Evolutionary conservation across 306 rosid species (phyloP).

Genomic region (Chamaecrista fasciculata): DNA sequence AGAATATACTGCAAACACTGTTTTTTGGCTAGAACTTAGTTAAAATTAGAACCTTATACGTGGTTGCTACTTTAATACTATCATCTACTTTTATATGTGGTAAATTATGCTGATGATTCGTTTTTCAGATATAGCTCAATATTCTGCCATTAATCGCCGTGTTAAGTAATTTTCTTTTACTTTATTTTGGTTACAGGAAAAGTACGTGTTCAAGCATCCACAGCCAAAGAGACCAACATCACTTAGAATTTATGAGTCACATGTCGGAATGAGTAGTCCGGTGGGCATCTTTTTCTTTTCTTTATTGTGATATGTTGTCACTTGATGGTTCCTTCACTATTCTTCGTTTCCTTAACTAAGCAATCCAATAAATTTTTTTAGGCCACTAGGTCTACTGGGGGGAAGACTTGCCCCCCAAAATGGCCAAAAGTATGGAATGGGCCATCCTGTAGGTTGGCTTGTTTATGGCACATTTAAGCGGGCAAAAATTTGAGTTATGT

Average conservation of each 20-base stretch:
- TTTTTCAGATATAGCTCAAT: not conserved
- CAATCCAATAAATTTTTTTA: too few relatives aligned
- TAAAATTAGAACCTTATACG: not conserved
- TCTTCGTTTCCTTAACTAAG: not conserved
- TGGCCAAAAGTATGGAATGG: not conserved
- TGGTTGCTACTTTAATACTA: constrained; percentile 17
- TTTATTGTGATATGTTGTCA: constrained; percentile 27
- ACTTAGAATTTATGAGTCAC: constrained; percentile 89
- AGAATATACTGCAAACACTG: constrained; percentile 24
- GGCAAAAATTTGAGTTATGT: not conserved
- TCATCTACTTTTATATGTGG: not conserved
- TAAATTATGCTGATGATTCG: not conserved
- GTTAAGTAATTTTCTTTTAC: constrained; percentile 13
- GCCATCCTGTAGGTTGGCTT: not conserved
- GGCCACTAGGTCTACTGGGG: too few relatives aligned
- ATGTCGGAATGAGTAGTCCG: constrained; percentile 95
- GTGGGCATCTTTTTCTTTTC: constrained; percentile 43
- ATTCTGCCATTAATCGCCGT: constrained; percentile 11
- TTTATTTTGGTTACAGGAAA: constrained; percentile 76
- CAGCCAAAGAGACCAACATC: constrained; percentile 89
- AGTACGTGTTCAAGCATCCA: constrained; percentile 71
- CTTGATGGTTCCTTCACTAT: not conserved
- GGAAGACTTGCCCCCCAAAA: not conserved
- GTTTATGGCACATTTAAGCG: too few relatives aligned
- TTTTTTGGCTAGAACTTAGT: constrained; percentile 18